phyloP scores from a whole-genome alignment of 495 filamentous ascomycete genomes.

The Trypethelium eluteriae region DNA sequence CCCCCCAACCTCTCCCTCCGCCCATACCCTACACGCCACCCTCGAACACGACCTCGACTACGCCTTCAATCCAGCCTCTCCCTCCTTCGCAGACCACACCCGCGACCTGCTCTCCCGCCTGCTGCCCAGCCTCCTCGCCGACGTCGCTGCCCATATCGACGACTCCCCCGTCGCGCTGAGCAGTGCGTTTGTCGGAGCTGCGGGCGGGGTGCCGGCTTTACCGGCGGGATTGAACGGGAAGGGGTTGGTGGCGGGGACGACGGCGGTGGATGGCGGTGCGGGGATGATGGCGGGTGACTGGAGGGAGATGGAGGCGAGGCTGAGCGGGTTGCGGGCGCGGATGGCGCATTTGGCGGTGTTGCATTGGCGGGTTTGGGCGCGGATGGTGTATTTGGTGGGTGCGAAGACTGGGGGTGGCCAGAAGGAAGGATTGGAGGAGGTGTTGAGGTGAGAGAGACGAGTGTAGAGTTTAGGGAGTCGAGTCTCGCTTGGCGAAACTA shows the following conservation, averaged over 20 bases:
- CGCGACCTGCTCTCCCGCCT: slow-evolving; percentile 21
- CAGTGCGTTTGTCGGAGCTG: slow-evolving; percentile 26
- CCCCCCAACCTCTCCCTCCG: slow-evolving; percentile 18
- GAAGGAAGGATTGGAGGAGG: not conserved
- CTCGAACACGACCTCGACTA: slow-evolving; percentile 23
- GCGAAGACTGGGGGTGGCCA: not conserved
- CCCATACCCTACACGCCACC: slow-evolving; percentile 21
- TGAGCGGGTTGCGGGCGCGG: slow-evolving; percentile 44
- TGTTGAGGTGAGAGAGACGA: not conserved
- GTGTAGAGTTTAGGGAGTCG: not conserved
- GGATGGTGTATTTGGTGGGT: slow-evolving; percentile 48
- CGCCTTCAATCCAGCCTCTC: slow-evolving; percentile 17
- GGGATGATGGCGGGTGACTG: not conserved
- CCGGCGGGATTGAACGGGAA: slow-evolving; percentile 19
- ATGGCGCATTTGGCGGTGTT: slow-evolving; percentile 71
- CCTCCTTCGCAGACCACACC: slow-evolving; percentile 24
- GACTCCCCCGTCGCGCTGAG: slow-evolving; percentile 31
- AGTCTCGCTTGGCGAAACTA: not conserved
- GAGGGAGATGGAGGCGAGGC: slow-evolving; percentile 17
- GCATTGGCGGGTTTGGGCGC: slow-evolving; percentile 83
- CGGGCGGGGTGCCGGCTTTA: slow-evolving; percentile 19
- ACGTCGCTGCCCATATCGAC: slow-evolving; percentile 22
- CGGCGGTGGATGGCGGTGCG: not conserved
- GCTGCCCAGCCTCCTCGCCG: slow-evolving; percentile 25
- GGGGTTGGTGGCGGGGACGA: not conserved